Conservation (phyloP, 2,329 filamentous ascomycete genomes). For the Beauveria sp. region DNA sequence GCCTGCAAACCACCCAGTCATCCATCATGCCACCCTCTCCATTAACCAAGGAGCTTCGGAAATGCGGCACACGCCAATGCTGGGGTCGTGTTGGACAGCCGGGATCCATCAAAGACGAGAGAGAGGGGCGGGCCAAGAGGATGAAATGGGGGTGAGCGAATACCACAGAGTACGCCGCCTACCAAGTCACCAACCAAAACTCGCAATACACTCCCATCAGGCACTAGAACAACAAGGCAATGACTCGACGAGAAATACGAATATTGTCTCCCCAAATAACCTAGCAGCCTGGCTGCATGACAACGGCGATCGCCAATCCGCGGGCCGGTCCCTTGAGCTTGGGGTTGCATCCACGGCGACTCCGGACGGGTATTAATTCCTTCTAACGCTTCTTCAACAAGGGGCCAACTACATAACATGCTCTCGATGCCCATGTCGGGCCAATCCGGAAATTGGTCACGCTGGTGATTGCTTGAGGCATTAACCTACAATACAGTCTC, state of each 20-base stretch:
- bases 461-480: background rate
- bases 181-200: background rate
- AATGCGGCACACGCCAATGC: constrained; percentile 1
- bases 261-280: background rate
- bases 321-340: constrained; percentile 1
- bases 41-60: background rate
- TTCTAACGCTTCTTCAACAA: background rate
- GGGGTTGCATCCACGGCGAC: background rate
- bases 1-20: background rate
- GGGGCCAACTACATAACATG: background rate
- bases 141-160: background rate
- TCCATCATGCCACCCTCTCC: background rate
- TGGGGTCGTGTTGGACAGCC: background rate
- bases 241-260: background rate
- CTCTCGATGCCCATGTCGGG: background rate
- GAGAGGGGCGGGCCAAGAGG: background rate
- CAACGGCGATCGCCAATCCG: background rate
- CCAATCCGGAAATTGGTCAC: constrained; percentile 1
- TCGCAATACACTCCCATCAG: background rate
- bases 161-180: background rate
- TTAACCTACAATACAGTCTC: background rate
- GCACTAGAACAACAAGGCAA: background rate
- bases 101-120: background rate
- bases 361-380: background rate
- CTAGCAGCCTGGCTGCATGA: background rate